phyloP scores from a whole-genome alignment of 768 basidiomycete genomes.

The Xerocomellus amylosporus region DNA sequence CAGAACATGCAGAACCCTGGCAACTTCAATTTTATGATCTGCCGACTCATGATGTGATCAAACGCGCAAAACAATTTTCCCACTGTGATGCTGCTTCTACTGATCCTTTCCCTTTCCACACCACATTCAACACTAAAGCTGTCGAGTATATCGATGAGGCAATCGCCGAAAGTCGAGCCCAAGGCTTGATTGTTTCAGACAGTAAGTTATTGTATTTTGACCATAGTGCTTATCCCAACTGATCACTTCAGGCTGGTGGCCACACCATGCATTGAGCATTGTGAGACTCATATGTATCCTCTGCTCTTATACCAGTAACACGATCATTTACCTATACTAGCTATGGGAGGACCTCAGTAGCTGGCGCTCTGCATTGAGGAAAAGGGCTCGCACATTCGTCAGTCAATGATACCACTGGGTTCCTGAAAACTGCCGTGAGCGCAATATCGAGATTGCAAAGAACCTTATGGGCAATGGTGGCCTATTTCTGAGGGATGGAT shows the following conservation, averaged over 20 bases:
- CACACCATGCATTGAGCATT: background rate
- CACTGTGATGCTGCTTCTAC: background rate
- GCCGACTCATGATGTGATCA: background rate
- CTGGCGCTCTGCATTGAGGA: background rate
- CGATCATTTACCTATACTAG: too few relatives aligned
- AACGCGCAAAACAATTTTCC: too few relatives aligned
- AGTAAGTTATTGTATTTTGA: too few relatives aligned
- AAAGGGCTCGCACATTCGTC: background rate
- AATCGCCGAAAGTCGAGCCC: background rate
- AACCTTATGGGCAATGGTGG: background rate
- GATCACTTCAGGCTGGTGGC: conserved; percentile 7
- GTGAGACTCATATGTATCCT: background rate
- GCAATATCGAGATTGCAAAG: background rate
- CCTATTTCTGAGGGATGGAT: background rate
- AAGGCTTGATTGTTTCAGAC: background rate
- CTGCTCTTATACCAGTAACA: too few relatives aligned
- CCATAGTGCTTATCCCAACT: too few relatives aligned
- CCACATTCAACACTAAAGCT: background rate
- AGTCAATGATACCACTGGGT: too few relatives aligned
- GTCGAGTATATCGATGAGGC: too few relatives aligned
- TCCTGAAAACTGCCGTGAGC: too few relatives aligned
- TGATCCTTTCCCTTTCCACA: background rate
- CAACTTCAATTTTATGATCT: conserved; percentile 6
- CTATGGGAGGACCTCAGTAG: background rate
- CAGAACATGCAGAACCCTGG: background rate